Evolutionary conservation across 2,329 filamentous ascomycete species (phyloP).

Genomic region (Chrysosporium queenslandicum): DNA sequence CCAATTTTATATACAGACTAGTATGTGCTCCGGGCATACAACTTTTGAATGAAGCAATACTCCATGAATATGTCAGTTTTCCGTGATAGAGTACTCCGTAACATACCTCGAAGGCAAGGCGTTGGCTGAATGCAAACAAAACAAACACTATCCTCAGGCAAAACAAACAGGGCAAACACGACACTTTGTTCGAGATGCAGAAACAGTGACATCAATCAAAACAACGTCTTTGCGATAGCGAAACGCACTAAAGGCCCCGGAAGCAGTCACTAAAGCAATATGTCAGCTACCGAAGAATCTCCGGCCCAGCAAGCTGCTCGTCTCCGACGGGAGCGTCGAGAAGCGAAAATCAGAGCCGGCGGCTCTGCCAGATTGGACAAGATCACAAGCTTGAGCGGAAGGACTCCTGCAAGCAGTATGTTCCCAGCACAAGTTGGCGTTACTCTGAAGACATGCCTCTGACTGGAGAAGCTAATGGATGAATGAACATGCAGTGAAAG

Average conservation of each 20-base stretch:
- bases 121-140: no score
- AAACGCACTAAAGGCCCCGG: no score
- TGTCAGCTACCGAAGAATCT: conserved; percentile 36
- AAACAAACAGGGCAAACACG: no score
- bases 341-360: conserved; percentile 51
- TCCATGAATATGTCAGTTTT: no score
- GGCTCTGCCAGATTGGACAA: conserved; percentile 51
- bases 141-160: no score
- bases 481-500: conserved; percentile 21
- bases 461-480: not conserved
- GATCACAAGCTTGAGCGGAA: conserved; percentile 52
- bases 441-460: not conserved
- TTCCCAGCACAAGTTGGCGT: not conserved
- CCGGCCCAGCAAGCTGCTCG: conserved; percentile 46
- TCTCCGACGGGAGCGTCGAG: conserved; percentile 52
- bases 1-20: no score
- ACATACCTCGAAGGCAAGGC: no score
- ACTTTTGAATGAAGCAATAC: no score
- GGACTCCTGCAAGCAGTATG: conserved; percentile 29
- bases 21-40: no score
- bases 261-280: no score
- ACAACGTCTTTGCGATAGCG: not conserved
- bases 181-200: no score
- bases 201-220: not conserved
- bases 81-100: no score